These are phyloP conservation scores for Puccinia novopanici DNA, from an alignment of 1,284 basidiomycete species.

Conservation along the genomic window DNA sequence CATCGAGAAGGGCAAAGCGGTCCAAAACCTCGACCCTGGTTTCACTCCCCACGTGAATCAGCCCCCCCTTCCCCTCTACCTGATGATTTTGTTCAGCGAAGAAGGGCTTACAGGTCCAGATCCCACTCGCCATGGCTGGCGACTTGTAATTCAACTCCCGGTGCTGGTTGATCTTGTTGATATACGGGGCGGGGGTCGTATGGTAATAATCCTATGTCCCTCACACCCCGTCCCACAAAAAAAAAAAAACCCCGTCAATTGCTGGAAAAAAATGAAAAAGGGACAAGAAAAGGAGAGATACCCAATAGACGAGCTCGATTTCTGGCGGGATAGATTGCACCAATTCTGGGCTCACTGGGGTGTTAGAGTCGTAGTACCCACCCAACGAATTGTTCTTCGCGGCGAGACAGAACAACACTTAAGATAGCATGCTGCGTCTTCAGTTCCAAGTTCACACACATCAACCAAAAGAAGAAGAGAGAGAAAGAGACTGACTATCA, in stretches of 20 bases:
- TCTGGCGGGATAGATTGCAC: slow-evolving; percentile 56
- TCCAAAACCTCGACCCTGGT: slow-evolving; percentile 58
- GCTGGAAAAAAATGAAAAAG: neutral
- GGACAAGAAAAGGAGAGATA: slow-evolving; percentile 17
- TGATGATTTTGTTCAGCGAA: neutral
- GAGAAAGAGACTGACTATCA: slow-evolving; percentile 54
- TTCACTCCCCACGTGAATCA: neutral
- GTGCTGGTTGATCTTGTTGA: slow-evolving; percentile 58
- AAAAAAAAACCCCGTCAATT: too few species aligned
- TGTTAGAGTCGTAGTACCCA: slow-evolving; percentile 58
- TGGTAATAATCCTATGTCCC: slow-evolving; percentile 57
- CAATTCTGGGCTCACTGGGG: slow-evolving; percentile 54
- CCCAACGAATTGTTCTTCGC: slow-evolving; percentile 59
- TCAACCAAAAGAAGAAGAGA: neutral
- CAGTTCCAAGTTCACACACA: neutral
- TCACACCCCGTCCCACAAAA: too few species aligned
- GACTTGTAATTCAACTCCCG: slow-evolving; percentile 57
- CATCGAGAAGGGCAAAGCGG: slow-evolving; percentile 60
- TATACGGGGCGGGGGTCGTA: slow-evolving; percentile 56
- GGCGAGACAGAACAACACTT: slow-evolving; percentile 60
- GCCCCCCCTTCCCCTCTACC: too few species aligned
- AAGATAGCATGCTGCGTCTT: too few species aligned
- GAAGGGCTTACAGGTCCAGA: slow-evolving; percentile 58
- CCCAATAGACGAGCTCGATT: slow-evolving; percentile 58
- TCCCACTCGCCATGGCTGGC: slow-evolving; percentile 59